Evolutionary conservation across 2,329 filamentous ascomycete species (phyloP).

Genomic region (Aspergillus eucalypticola): DNA sequence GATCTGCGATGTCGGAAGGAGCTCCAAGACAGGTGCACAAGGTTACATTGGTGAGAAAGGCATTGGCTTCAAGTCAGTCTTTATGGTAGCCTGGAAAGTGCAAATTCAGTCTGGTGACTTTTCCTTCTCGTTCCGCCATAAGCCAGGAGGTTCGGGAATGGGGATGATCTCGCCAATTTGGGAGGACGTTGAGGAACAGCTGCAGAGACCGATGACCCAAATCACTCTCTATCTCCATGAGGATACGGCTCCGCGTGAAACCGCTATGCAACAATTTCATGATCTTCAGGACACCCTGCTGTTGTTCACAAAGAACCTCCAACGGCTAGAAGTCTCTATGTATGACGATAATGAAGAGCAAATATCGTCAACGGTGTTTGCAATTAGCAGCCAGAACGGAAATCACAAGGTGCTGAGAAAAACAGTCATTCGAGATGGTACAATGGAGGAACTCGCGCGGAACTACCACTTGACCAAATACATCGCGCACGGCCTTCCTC

Average conservation of each 20-base stretch:
- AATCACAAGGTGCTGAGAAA: not conserved
- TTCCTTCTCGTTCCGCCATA: slow-evolving; percentile 40
- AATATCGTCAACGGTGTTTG: slow-evolving; percentile 3
- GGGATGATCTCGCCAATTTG: slow-evolving; percentile 54
- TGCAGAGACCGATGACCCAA: slow-evolving; percentile 28
- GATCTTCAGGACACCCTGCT: slow-evolving; percentile 44
- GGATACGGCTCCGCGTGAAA: slow-evolving; percentile 3
- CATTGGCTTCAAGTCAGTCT: slow-evolving; percentile 42
- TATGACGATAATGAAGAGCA: slow-evolving; percentile 15
- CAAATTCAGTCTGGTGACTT: slow-evolving; percentile 43
- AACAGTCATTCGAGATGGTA: not conserved
- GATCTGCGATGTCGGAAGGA: slow-evolving; percentile 40
- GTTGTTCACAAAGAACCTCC: slow-evolving; percentile 48
- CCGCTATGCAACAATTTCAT: slow-evolving; percentile 14
- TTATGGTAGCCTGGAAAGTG: slow-evolving; percentile 37
- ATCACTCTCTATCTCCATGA: slow-evolving; percentile 38
- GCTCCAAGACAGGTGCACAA: slow-evolving; percentile 37
- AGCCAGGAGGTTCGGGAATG: slow-evolving; percentile 46
- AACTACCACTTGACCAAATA: slow-evolving; percentile 35
- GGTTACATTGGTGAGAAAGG: slow-evolving; percentile 37
- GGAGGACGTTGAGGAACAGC: slow-evolving; percentile 8
- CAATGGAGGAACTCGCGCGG: slow-evolving; percentile 1
- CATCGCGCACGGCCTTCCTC: slow-evolving; percentile 16
- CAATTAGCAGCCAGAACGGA: not conserved
- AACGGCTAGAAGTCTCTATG: slow-evolving; percentile 25